phyloP scores from a whole-genome alignment of 805 yeast genomes.

The Candida piceae region DNA sequence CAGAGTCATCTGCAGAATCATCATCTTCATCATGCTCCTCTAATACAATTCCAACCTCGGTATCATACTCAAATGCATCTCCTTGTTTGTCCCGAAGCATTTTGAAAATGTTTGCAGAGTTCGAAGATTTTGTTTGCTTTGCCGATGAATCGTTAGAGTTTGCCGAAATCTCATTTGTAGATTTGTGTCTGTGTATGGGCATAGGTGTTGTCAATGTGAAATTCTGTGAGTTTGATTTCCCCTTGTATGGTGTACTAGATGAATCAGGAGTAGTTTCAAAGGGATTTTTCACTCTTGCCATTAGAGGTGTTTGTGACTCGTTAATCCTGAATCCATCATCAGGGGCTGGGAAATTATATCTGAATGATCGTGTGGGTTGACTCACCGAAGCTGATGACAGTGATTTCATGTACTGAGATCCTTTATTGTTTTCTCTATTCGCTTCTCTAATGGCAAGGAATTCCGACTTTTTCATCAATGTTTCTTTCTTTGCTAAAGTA shows the following conservation, averaged over 20 bases:
- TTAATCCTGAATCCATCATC: conserved; percentile 6
- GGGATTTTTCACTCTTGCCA: conserved; percentile 33
- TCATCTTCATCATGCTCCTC: conserved; percentile 14
- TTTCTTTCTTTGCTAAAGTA: neutral
- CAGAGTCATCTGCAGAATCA: conserved; percentile 17
- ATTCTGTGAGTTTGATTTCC: neutral
- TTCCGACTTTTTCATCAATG: neutral
- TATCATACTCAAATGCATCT: conserved; percentile 21
- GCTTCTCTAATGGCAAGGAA: neutral
- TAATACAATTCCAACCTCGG: conserved; percentile 24
- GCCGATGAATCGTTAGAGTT: conserved; percentile 1
- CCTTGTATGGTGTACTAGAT: conserved; percentile 13
- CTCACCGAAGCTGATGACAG: neutral
- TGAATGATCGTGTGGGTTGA: neutral
- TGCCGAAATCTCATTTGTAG: neutral
- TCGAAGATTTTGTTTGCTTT: neutral
- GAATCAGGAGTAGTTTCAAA: conserved; percentile 29
- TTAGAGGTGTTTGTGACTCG: conserved; percentile 22
- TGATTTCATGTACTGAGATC: neutral
- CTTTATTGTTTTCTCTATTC: neutral
- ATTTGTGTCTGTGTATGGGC: neutral
- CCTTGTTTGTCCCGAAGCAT: conserved; percentile 17
- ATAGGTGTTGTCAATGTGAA: conserved; percentile 3
- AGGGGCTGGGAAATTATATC: neutral
- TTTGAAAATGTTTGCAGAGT: conserved; percentile 21